A percentile compares a stretch with the other conserved stretches of the same genome.
Conservation (phyloP, 768 basidiomycete species). For the Dioszegia aurantiaca region DNA sequence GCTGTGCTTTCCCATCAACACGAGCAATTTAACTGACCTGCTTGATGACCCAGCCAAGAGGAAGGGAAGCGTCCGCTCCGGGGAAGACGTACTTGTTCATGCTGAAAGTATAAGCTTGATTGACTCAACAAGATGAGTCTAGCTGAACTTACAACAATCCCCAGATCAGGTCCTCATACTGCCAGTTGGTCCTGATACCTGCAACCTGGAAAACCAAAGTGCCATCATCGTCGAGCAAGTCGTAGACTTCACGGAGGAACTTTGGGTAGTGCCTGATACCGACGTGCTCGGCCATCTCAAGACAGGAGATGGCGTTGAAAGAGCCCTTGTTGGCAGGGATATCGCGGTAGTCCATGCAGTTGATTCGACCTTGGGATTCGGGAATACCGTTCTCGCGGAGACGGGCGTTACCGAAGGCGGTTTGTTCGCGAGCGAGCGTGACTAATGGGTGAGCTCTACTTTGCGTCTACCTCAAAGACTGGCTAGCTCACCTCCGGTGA, state of each 20-base stretch:
- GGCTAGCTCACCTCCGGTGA: constrained; percentile 63
- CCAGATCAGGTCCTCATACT: constrained; percentile 97
- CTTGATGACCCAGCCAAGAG: constrained; percentile 88
- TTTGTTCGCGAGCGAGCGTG: constrained; percentile 85
- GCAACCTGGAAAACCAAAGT: constrained; percentile 96
- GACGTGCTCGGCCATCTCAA: constrained; percentile 99
- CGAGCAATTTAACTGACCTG: constrained; percentile 56
- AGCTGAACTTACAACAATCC: constrained; percentile 53
- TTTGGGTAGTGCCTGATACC: constrained; percentile 85
- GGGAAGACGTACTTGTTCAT: constrained; percentile 82
- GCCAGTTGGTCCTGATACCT: constrained; percentile 91
- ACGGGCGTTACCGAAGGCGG: constrained; percentile 84
- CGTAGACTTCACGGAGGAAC: constrained; percentile 88
- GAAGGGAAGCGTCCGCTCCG: constrained; percentile 93
- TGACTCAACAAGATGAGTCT: background rate
- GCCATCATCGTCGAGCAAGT: constrained; percentile 90
- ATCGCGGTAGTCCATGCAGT: constrained; percentile 90
- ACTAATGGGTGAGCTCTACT: too few species aligned
- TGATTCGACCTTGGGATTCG: constrained; percentile 74
- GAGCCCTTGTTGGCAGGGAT: constrained; percentile 70
- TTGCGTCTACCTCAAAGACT: too few species aligned
- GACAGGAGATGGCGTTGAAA: constrained; percentile 88
- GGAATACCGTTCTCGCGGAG: constrained; percentile 74
- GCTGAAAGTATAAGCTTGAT: constrained; percentile 23
- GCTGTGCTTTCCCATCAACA: background rate